Evolutionary conservation across 225 moss, liverwort and hornwort species (phyloP).

Genomic region (Straminergon stramineum): DNA sequence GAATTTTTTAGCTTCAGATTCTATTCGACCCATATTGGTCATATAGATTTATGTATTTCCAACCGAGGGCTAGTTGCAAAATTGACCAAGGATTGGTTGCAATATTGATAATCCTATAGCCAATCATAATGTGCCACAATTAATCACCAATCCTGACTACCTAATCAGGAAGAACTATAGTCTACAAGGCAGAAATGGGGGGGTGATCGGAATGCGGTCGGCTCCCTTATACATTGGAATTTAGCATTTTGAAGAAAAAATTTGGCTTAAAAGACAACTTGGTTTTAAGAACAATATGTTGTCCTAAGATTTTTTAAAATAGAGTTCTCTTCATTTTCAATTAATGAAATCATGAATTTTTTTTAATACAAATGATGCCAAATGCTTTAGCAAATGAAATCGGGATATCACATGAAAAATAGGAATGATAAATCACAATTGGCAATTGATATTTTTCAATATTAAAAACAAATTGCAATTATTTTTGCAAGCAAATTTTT

Average conservation of each 20-base stretch:
- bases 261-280: neutral
- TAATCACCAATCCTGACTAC: too few species aligned
- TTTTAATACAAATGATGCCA: neutral
- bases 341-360: neutral
- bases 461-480: neutral
- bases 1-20: too few species aligned
- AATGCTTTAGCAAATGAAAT: neutral
- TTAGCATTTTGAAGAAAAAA: neutral
- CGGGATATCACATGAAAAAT: neutral
- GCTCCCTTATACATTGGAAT: rapidly evolving
- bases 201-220: too few species aligned
- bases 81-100: too few species aligned
- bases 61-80: too few species aligned
- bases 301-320: too few species aligned
- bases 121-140: too few species aligned
- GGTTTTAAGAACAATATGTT: neutral
- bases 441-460: neutral
- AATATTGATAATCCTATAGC: too few species aligned
- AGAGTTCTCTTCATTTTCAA: neutral
- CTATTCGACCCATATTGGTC: too few species aligned
- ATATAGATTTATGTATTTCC: too few species aligned
- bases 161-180: too few species aligned
- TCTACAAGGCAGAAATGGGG: too few species aligned
- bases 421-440: neutral
- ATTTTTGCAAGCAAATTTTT: neutral